These are phyloP conservation scores for Boeremia lycopersici DNA, from an alignment of 2,329 filamentous ascomycete species.

Conservation along the genomic window DNA sequence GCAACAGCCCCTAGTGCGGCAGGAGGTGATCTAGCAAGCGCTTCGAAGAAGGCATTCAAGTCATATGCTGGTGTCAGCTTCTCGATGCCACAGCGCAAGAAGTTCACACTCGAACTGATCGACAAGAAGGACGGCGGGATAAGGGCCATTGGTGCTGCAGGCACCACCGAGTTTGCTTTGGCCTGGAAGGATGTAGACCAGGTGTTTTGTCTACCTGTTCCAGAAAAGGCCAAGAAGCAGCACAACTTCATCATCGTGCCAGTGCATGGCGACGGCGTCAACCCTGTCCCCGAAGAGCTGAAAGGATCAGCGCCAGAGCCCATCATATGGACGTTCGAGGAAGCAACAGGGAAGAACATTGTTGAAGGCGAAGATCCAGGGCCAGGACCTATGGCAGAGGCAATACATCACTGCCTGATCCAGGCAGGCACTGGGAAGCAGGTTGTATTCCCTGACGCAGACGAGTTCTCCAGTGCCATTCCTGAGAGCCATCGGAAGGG, in stretches of 20 bases:
- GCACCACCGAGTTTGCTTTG: conserved; percentile 61
- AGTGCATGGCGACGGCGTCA: conserved; percentile 57
- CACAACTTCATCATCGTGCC: conserved; percentile 68
- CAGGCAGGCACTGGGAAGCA: conserved; percentile 55
- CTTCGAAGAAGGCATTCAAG: conserved; percentile 35
- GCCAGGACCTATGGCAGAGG: conserved; percentile 53
- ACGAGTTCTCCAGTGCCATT: conserved; percentile 65
- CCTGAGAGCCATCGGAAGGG: conserved; percentile 66
- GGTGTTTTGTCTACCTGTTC: conserved; percentile 66
- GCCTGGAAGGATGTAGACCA: conserved; percentile 60
- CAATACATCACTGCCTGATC: conserved; percentile 44
- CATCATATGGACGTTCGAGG: conserved; percentile 65
- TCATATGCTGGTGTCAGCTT: conserved; percentile 61
- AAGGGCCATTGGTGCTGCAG: conserved; percentile 57
- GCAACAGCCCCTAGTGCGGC: neutral
- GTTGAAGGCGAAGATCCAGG: conserved; percentile 52
- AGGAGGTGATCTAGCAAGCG: conserved; percentile 30
- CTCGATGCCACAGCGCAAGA: conserved; percentile 67
- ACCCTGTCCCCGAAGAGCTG: conserved; percentile 48
- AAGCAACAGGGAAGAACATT: conserved; percentile 55
- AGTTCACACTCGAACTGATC: conserved; percentile 65
- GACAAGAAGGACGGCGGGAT: conserved; percentile 51
- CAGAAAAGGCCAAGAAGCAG: conserved; percentile 67
- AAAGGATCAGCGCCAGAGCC: conserved; percentile 55
- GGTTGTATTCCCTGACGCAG: conserved; percentile 59